Base-by-base conservation (phyloP, 331 rosid species). In the Ulmus americana region DNA sequence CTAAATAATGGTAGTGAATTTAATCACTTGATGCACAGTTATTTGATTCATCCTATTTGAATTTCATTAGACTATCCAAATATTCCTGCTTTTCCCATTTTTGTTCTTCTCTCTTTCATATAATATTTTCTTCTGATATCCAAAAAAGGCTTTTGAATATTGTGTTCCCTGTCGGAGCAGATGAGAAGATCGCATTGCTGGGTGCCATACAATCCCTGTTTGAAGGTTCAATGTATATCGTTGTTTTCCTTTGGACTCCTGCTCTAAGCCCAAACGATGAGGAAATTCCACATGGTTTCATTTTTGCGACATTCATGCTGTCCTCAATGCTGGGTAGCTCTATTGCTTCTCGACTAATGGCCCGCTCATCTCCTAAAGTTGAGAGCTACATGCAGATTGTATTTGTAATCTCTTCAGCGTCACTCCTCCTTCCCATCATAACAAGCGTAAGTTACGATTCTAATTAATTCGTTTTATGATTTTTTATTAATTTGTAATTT, bases 191-290 rank as follows among this genome's bases (percentile, higher is more conserved):
- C 1, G 80, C 82, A 0, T 64, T 81, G 61, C 67, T 81, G 39
- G 85, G 85, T 61, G 82, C 85, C 46, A 81, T 81, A 44, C 85
- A 81, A 57, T 81, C 85, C 72, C 63, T 81, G 42, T 81, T 81
- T 70, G 85, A 81, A 70, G 85, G 85, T 40, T 81, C 85, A 6
- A 81, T 81, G 85, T 81, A 81, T 42, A 81, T 81, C 45, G 78
- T 81, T 67, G 85, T 81, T 50, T 81, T 81, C 71, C 85, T 81
- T 8, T 81, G 85, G 85, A 81, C 85, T 46, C 85, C 85, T 45
- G 85, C 85, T 46, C 62, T 81, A 62, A 81, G 85, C 74, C 85
- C 82, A 42, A 81, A 81, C 45, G 70, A 81, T 59, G 85, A 81
- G 77, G 82, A 77, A 12, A 81, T 81, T 70, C 85, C 85, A 10